Evolutionary conservation across 495 filamentous ascomycete species (phyloP), one percentile per base, ranked within the genome.

Genomic region (Aeminium ludgeri): DNA sequence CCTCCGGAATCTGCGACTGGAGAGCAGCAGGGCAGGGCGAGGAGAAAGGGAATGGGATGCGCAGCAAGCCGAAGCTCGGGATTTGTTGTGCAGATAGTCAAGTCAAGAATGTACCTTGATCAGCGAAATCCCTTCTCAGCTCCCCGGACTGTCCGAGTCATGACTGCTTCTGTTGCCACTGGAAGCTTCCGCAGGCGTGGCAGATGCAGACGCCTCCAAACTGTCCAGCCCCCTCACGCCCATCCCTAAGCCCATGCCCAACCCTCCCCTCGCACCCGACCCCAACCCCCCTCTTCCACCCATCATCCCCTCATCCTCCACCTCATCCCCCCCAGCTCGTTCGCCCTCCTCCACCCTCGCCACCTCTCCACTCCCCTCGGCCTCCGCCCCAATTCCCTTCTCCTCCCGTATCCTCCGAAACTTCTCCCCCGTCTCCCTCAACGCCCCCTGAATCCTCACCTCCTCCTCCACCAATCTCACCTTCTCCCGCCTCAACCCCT

Each of bases 391-490:
- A 41, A 65, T 53, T 1, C 66, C 74, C 28, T 64, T 67, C 53
- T 78, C 73, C 15, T 54, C 51, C 40, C 66, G 69, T 36, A 74
- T 54, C 46, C 63, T 69, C 56, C 78, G 73, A 58, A 85, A 92
- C 43, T 78, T 73, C 37, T 82, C 81, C 0, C 82, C 83, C 0
- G 85, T 80, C 55, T 91, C 80, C 54, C 79, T 78, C 39, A 96
- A 65, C 43, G 86, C 61, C 20, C 66, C 67, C 60, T 94, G 86
- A 4, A 94, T 78, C 61, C 87, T 81, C 15, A 69, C 71, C 60
- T 94, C 80, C 28, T 84, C 65, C 34, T 68, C 59, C n/a, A 68
- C 59, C 42, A 93, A 83, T 28, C 81, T 74, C 2, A 61, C 63
- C 44, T 80, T 80, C 49, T 83, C 78, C 50, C 67, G 62, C 39